phyloP scores from a whole-genome alignment of 2,329 filamentous ascomycete species.

The Neurospora sp. region DNA sequence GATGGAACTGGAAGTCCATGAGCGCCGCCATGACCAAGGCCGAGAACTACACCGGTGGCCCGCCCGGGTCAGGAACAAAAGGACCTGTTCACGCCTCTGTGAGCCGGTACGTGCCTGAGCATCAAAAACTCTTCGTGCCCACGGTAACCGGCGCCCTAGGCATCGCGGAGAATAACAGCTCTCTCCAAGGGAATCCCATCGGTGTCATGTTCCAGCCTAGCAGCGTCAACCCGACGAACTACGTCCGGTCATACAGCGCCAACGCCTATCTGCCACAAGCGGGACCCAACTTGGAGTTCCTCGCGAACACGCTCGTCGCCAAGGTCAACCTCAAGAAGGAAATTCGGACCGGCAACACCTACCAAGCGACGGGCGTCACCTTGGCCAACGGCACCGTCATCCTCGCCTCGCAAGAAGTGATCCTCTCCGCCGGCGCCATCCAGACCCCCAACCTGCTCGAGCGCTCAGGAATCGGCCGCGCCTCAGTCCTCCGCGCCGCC shows the following conservation, averaged over 20 bases:
- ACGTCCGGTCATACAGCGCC: too few species aligned
- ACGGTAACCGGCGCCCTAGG: conserved; percentile 32
- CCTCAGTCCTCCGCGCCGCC: conserved; percentile 16
- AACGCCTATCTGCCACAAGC: too few species aligned
- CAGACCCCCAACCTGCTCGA: conserved; percentile 24
- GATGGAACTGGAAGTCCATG: conserved; percentile 19
- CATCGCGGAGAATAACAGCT: conserved; percentile 26
- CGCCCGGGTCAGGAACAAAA: conserved; percentile 7
- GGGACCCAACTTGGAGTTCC: too few species aligned
- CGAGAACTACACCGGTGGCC: conserved; percentile 16
- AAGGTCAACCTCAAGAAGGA: too few species aligned
- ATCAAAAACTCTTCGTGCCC: too few species aligned
- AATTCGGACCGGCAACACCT: conserved; percentile 19
- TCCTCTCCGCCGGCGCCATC: conserved; percentile 31
- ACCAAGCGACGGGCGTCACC: conserved; percentile 16
- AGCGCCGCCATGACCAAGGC: conserved; percentile 16
- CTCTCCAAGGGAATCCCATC: conserved; percentile 37
- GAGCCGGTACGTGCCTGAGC: conserved; percentile 30
- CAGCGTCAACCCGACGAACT: too few species aligned
- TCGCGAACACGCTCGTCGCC: too few species aligned
- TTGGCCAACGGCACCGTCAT: conserved; percentile 19
- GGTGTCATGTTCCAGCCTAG: conserved; percentile 38
- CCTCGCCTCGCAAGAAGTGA: conserved; percentile 23
- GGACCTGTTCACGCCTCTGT: conserved; percentile 20
- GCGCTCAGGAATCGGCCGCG: conserved; percentile 1